A percentile compares a stretch with the other conserved stretches of the same genome.
Evolutionary conservation across 495 filamentous ascomycete species (phyloP).

Genomic region (Extremus antarcticus): DNA sequence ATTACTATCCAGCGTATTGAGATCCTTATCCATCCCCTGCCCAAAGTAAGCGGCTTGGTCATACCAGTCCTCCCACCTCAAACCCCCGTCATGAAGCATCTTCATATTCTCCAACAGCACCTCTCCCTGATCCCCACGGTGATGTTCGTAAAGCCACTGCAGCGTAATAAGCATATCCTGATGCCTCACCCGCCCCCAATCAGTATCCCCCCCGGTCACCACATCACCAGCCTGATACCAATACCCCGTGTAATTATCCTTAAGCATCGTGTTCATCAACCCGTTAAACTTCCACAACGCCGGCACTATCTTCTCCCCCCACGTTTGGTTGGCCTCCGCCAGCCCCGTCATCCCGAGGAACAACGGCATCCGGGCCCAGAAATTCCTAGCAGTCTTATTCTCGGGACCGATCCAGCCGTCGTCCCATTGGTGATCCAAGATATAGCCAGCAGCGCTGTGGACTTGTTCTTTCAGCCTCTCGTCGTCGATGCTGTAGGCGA

Average conservation of each 20-base stretch:
- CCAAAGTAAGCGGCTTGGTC: constrained; percentile 17
- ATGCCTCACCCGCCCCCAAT: constrained; percentile 38
- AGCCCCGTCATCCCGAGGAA: constrained; percentile 44
- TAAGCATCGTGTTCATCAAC: constrained; percentile 39
- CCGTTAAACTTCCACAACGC: constrained; percentile 31
- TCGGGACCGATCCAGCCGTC: constrained; percentile 58
- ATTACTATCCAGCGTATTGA: constrained; percentile 29
- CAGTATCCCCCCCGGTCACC: constrained; percentile 26
- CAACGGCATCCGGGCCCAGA: constrained; percentile 47
- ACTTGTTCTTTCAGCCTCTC: constrained; percentile 45
- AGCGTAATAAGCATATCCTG: constrained; percentile 43
- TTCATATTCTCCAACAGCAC: constrained; percentile 38
- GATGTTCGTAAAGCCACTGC: constrained; percentile 44
- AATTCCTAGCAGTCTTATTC: constrained; percentile 34
- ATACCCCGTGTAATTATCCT: constrained; percentile 40
- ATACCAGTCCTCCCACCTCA: constrained; percentile 39
- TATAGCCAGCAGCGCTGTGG: constrained; percentile 36
- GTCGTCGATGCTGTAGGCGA: constrained; percentile 49
- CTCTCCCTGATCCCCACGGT: constrained; percentile 30
- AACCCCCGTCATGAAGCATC: constrained; percentile 31
- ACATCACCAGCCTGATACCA: constrained; percentile 33
- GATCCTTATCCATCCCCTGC: constrained; percentile 21
- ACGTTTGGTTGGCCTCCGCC: constrained; percentile 31
- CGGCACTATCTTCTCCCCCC: constrained; percentile 28
- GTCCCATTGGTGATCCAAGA: constrained; percentile 40